Conservation (phyloP, 2,329 filamentous ascomycete genomes). For the Delphinella strobiligena region DNA sequence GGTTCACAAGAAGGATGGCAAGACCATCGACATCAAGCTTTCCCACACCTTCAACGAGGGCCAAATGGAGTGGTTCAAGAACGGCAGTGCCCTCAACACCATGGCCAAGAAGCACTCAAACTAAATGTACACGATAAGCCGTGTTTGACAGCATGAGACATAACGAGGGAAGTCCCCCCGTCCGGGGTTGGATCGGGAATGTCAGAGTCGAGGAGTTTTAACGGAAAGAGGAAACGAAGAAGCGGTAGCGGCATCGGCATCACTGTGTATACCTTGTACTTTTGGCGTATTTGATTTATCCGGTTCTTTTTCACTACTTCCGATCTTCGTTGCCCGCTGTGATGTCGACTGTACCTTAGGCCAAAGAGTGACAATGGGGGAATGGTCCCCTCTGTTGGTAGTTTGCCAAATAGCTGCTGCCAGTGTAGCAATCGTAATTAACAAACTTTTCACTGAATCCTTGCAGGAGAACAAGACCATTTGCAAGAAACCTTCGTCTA, state of each 20-base stretch:
- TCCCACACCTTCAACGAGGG: slow-evolving; percentile 96
- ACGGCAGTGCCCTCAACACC: slow-evolving; percentile 92
- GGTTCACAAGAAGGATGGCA: slow-evolving; percentile 73
- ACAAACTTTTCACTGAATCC: too few relatives aligned
- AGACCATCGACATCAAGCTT: slow-evolving; percentile 70
- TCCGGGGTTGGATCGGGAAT: slow-evolving; percentile 5
- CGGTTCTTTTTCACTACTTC: slow-evolving; percentile 2
- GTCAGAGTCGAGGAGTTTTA: slow-evolving; percentile 5
- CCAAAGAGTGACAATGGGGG: too few relatives aligned
- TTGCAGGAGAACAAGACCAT: too few relatives aligned
- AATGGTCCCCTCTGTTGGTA: too few relatives aligned
- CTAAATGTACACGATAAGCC: slow-evolving; percentile 1
- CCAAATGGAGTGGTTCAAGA: slow-evolving; percentile 99
- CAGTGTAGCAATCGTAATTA: too few relatives aligned
- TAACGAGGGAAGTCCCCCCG: slow-evolving; percentile 1
- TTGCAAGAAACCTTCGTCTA: too few relatives aligned
- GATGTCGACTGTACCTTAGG: too few relatives aligned
- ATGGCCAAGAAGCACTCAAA: slow-evolving; percentile 59
- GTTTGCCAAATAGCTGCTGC: too few relatives aligned
- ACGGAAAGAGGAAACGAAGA: slow-evolving; percentile 3
- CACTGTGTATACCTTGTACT: slow-evolving; percentile 10
- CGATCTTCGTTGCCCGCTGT: too few relatives aligned
- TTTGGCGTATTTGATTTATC: slow-evolving; percentile 9
- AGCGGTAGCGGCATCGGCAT: slow-evolving; percentile 3
- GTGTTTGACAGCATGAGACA: too few relatives aligned